phyloP scores from a whole-genome alignment of 1,284 basidiomycete species.

The Moesziomyces antarcticus region DNA sequence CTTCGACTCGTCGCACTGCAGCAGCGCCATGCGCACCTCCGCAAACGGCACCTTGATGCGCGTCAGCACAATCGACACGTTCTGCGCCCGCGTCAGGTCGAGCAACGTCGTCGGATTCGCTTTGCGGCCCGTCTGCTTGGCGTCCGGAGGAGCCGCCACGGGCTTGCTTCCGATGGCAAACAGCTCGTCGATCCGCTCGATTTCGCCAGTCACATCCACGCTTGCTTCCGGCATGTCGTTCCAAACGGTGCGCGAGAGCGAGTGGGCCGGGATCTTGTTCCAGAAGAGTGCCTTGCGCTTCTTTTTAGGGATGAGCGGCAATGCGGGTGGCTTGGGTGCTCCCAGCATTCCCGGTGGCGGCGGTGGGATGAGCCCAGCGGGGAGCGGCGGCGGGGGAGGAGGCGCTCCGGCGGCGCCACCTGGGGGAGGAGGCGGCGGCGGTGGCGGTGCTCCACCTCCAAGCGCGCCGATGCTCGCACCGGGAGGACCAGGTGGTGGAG shows the following conservation, averaged over 20 bases:
- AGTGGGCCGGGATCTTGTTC: constrained; percentile 77
- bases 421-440: constrained; percentile 40
- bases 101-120: constrained; percentile 50
- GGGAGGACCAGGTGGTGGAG: constrained; percentile 14
- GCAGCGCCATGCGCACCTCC: constrained; percentile 48
- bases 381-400: constrained; percentile 12
- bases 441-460: constrained; percentile 17
- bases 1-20: constrained; percentile 50
- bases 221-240: constrained; percentile 72
- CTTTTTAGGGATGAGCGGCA: constrained; percentile 70
- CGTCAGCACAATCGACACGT: constrained; percentile 53
- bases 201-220: constrained; percentile 70
- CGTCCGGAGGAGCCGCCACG: constrained; percentile 30
- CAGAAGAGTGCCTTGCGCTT: constrained; percentile 82
- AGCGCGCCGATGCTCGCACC: not conserved
- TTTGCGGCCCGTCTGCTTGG: constrained; percentile 30
- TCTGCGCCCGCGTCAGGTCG: constrained; percentile 50
- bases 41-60: constrained; percentile 60
- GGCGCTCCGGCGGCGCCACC: constrained; percentile 7
- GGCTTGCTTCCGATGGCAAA: constrained; percentile 74
- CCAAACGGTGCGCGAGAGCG: constrained; percentile 77
- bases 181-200: constrained; percentile 73
- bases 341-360: constrained; percentile 13
- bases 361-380: constrained; percentile 14
- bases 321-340: constrained; percentile 25